These are phyloP conservation scores for Cystobasidium tubakii DNA, from an alignment of 768 basidiomycete genomes.

Conservation along the genomic window DNA sequence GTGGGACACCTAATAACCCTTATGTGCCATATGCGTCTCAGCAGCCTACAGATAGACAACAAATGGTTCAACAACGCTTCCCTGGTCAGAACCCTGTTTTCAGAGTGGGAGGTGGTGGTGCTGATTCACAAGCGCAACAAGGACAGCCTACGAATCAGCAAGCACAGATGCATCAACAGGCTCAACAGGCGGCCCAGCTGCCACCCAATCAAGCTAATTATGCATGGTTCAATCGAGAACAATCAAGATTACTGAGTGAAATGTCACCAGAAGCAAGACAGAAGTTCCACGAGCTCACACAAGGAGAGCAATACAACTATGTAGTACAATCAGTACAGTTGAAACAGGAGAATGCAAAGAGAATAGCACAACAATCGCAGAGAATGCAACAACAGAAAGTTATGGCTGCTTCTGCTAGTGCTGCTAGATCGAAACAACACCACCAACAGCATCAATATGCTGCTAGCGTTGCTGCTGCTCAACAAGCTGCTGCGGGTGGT, in stretches of 20 bases:
- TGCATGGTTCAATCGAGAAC: neutral
- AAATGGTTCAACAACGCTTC: conserved; percentile 24
- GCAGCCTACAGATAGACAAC: conserved; percentile 8
- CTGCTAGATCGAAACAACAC: neutral
- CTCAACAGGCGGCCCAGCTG: neutral
- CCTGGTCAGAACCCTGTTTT: conserved; percentile 35
- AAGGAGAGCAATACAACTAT: conserved; percentile 1
- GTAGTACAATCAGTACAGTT: neutral
- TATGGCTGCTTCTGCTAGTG: conserved; percentile 18
- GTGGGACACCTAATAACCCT: conserved; percentile 15
- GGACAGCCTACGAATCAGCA: neutral
- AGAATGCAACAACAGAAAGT: conserved; percentile 26
- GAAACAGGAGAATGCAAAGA: neutral
- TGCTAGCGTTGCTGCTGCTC: conserved; percentile 14
- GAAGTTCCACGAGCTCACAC: neutral
- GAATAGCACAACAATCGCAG: conserved; percentile 6
- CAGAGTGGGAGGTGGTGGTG: conserved; percentile 13
- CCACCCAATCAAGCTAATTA: neutral
- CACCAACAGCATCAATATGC: neutral
- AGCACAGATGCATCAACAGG: neutral
- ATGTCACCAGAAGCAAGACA: conserved; percentile 19
- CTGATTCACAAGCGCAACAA: neutral
- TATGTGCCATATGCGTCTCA: conserved; percentile 19
- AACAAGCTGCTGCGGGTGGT: neutral
- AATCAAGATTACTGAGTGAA: neutral